Percentiles rank a stretch among this genome's conserved stretches.
These are phyloP conservation scores for Litchi chinensis DNA, from an alignment of 345 rosid species.

Conservation along the genomic window DNA sequence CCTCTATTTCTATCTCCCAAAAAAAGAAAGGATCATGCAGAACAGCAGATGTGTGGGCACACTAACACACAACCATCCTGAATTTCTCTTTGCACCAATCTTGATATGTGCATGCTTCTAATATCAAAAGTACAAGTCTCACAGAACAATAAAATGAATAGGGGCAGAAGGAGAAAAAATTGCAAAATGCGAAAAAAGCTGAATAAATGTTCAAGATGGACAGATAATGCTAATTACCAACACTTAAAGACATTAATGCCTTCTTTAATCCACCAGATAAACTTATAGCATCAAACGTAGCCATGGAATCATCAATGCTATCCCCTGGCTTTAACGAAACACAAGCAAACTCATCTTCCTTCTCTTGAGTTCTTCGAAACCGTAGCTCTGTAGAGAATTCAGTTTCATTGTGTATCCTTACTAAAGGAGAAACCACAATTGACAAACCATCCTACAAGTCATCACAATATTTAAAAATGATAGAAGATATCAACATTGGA, in stretches of 20 bases:
- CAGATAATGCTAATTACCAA: conserved; percentile 53
- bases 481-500: conserved; percentile 2
- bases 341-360: conserved; percentile 57
- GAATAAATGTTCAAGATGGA: conserved; percentile 5
- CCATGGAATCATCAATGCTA: conserved; percentile 81
- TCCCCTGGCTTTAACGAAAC: conserved; percentile 71
- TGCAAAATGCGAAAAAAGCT: not conserved
- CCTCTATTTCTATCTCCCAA: not conserved
- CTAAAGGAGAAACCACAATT: conserved; percentile 79
- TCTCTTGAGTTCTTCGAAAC: conserved; percentile 67
- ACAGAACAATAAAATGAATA: not conserved
- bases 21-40: not conserved
- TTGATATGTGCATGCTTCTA: conserved; percentile 3
- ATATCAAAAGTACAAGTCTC: not conserved
- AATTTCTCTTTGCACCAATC: not conserved
- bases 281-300: conserved; percentile 71
- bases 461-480: not conserved
- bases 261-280: conserved; percentile 74
- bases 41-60: not conserved
- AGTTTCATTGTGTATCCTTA: conserved; percentile 83
- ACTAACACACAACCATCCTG: not conserved
- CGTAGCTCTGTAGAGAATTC: conserved; percentile 73
- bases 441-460: conserved; percentile 76
- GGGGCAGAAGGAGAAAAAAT: not conserved
- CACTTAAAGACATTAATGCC: conserved; percentile 74